A percentile compares a stretch with the other conserved stretches of the same genome.
Conservation (phyloP, 768 basidiomycete species). For the Podaxis pistillaris region DNA sequence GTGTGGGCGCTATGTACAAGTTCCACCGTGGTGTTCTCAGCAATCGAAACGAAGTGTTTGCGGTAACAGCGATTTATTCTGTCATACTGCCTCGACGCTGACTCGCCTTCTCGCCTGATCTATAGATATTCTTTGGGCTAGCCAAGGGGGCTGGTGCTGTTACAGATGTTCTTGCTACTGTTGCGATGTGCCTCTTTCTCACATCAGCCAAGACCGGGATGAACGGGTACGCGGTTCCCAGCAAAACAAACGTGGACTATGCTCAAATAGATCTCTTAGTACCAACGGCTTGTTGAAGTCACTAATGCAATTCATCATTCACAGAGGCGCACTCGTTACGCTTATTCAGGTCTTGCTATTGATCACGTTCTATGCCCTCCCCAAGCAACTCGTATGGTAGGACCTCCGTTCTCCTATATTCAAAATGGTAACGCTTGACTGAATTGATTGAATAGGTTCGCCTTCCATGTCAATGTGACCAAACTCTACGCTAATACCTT, state of each 20-base stretch:
- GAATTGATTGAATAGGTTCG: slow-evolving; percentile 31
- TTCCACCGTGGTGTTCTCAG: slow-evolving; percentile 30
- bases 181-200: slow-evolving; percentile 42
- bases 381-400: slow-evolving; percentile 37
- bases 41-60: slow-evolving; percentile 27
- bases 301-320: slow-evolving; percentile 38
- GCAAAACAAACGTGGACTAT: not conserved
- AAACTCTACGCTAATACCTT: slow-evolving; percentile 50
- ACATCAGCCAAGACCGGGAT: slow-evolving; percentile 37
- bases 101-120: not conserved
- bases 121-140: slow-evolving; percentile 41
- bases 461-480: slow-evolving; percentile 47
- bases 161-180: slow-evolving; percentile 43
- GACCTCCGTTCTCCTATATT: not conserved
- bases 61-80: slow-evolving; percentile 21
- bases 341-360: slow-evolving; percentile 39
- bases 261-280: slow-evolving; percentile 21
- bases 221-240: slow-evolving; percentile 25
- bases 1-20: slow-evolving; percentile 33
- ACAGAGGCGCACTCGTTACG: slow-evolving; percentile 44
- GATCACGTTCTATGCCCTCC: slow-evolving; percentile 38
- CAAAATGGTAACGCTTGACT: not conserved
- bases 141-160: slow-evolving; percentile 43
- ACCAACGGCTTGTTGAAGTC: slow-evolving; percentile 39
- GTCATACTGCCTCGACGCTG: not conserved